Evolutionary conservation across 305 asterid species (phyloP), one percentile per base, ranked within the genome.

Genomic region (Stenogyne calaminthoides): DNA sequence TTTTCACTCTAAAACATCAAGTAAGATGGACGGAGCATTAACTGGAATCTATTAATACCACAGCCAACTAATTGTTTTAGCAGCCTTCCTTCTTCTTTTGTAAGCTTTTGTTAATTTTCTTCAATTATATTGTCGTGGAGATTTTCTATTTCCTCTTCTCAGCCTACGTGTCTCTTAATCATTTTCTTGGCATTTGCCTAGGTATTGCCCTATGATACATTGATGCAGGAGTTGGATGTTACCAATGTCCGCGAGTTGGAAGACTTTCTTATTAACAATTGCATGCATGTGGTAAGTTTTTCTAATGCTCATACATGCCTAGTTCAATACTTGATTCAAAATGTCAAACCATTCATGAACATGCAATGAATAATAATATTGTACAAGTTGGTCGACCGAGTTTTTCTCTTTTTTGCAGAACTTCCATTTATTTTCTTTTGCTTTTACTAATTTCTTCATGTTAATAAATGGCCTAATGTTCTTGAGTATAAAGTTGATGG

Each of bases 231-330:
- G 82, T 76, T 95, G 89, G 99, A 95, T 84, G 88, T 95, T 69
- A 77, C 87, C 34, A 95, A 95, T 85, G 99, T 92, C 58, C 97
- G 98, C 0, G 92, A 89, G 74, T 89, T 95, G 79, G 99, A 95
- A 82, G 99, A 95, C 88, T 95, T 95, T 80, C 96, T 95, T 76
- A 95, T 95, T 69, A 95, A 92, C 70, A 89, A 91, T 88, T 95
- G 99, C 87, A 92, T 95, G 98, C 91, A 95, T 84, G 96, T 85
- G 96, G 99, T 95, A 85, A 76, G 99, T 80, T 69, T 70, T 57
- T 60, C 32, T 56, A n/a, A 75, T 71, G 66, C 32, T 16, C 2
- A 10, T 57, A 59, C 25, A 62, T 54, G 7, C 36, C 27, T 52
- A 69, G 56, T 64, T 64, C 40, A 16, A 11, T 14, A 47, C 32